A percentile compares a stretch with the other conserved stretches of the same genome.
Evolutionary conservation across 106 monocot genomes (phyloP).

Genomic region (Chionographis japonica): DNA sequence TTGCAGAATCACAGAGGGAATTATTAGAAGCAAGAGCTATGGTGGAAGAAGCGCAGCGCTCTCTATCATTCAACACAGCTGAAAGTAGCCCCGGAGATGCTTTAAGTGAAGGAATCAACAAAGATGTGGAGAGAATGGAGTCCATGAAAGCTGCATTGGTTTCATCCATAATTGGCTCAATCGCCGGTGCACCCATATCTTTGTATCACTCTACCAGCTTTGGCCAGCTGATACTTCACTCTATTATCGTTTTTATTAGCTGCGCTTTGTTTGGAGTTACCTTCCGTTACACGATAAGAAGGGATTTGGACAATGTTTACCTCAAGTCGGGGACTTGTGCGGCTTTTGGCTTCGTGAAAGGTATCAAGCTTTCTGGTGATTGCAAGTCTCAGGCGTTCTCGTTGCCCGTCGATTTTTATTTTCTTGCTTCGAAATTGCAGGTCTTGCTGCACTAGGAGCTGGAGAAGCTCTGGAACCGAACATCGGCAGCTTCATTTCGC

Average conservation of each 20-base stretch:
- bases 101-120: constrained; percentile 17
- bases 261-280: constrained; percentile 87
- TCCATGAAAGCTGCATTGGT: constrained; percentile 69
- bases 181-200: constrained; percentile 68
- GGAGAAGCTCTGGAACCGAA: constrained; percentile 32
- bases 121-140: constrained; percentile 58
- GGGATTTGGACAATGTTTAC: constrained; percentile 77
- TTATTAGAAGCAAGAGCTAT: constrained; percentile 55
- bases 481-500: constrained; percentile 24
- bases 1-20: constrained; percentile 69
- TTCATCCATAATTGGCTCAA: constrained; percentile 61
- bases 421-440: constrained; percentile 28
- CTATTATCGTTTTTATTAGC: constrained; percentile 43
- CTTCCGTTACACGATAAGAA: constrained; percentile 74
- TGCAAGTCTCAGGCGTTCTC: not conserved
- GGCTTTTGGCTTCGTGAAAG: constrained; percentile 84
- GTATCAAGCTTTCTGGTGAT: constrained; percentile 13
- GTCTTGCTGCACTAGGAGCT: constrained; percentile 65
- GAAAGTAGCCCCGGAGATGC: not conserved
- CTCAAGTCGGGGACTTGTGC: constrained; percentile 78
- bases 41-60: constrained; percentile 69
- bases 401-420: not conserved
- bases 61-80: constrained; percentile 36
- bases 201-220: constrained; percentile 47
- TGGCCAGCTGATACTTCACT: constrained; percentile 27